These are phyloP conservation scores for Pleurotus sapidus DNA, from an alignment of 768 basidiomycete genomes.

Conservation along the genomic window DNA sequence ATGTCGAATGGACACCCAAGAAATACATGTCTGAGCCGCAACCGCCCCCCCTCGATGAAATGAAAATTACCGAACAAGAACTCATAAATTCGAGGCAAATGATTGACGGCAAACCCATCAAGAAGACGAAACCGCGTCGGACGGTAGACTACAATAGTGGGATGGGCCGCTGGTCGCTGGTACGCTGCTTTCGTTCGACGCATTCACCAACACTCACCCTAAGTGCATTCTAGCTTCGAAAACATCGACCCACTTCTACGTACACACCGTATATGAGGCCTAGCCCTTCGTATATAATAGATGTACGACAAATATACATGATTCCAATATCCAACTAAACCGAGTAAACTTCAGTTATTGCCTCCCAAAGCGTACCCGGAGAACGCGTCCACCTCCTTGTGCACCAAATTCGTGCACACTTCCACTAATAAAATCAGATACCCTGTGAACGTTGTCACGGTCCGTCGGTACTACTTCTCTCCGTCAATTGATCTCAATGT, in stretches of 20 bases:
- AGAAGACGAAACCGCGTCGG: constrained; percentile 88
- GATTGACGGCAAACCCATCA: constrained; percentile 78
- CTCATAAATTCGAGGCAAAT: constrained; percentile 68
- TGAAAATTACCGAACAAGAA: constrained; percentile 74
- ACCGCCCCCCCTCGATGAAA: constrained; percentile 72
- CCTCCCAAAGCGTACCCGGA: constrained; percentile 90
- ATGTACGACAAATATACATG: constrained; percentile 49
- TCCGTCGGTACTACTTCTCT: constrained; percentile 36
- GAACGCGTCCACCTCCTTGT: constrained; percentile 90
- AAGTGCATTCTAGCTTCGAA: constrained; percentile 50
- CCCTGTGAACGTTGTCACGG: constrained; percentile 93
- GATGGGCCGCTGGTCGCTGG: constrained; percentile 82
- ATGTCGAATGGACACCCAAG: constrained; percentile 74
- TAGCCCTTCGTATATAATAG: constrained; percentile 83
- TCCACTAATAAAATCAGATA: constrained; percentile 98
- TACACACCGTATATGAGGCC: constrained; percentile 81
- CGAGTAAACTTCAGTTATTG: constrained; percentile 59
- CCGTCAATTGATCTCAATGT: constrained; percentile 1
- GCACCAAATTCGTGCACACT: constrained; percentile 96
- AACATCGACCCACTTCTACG: constrained; percentile 74
- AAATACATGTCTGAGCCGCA: constrained; percentile 74
- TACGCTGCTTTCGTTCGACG: constrained; percentile 32
- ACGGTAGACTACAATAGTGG: constrained; percentile 95
- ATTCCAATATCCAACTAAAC: constrained; percentile 17
- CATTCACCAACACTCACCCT: background rate